Conservation (phyloP, 257 asterid species). For the Nemophila menziesii region DNA sequence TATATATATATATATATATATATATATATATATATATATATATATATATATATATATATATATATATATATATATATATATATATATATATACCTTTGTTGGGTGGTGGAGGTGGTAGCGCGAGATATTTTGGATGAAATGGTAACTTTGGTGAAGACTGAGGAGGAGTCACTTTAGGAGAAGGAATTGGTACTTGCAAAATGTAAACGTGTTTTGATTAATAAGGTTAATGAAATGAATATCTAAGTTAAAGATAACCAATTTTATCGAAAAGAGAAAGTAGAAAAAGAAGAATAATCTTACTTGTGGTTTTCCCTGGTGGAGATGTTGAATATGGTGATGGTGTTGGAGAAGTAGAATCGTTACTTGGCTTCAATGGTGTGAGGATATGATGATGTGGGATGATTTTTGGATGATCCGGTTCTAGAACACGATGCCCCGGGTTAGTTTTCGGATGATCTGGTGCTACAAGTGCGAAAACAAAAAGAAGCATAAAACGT, state of each 20-base stretch:
- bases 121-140: conserved; percentile 32
- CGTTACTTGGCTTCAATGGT: conserved; percentile 24
- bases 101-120: conserved; percentile 89
- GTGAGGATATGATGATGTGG: conserved; percentile 21
- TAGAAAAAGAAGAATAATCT: conserved; percentile 16
- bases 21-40: too few species aligned
- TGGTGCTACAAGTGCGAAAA: conserved; percentile 21
- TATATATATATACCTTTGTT: conserved; percentile 38
- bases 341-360: conserved; percentile 26
- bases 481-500: conserved; percentile 3
- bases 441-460: conserved; percentile 20
- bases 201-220: conserved; percentile 14
- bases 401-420: conserved; percentile 21
- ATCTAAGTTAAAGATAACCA: conserved; percentile 6
- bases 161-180: conserved; percentile 42
- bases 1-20: too few species aligned
- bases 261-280: conserved; percentile 6
- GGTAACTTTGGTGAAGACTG: conserved; percentile 35
- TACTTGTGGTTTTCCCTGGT: conserved; percentile 29
- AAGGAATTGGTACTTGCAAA: conserved; percentile 26
- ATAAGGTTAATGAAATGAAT: conserved; percentile 17
- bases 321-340: conserved; percentile 32
- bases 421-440: too few species aligned
- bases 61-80: too few species aligned
- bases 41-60: too few species aligned